Evolutionary conservation across 164 flowering plant species (phyloP).

Genomic region (Echeveria elegans): DNA sequence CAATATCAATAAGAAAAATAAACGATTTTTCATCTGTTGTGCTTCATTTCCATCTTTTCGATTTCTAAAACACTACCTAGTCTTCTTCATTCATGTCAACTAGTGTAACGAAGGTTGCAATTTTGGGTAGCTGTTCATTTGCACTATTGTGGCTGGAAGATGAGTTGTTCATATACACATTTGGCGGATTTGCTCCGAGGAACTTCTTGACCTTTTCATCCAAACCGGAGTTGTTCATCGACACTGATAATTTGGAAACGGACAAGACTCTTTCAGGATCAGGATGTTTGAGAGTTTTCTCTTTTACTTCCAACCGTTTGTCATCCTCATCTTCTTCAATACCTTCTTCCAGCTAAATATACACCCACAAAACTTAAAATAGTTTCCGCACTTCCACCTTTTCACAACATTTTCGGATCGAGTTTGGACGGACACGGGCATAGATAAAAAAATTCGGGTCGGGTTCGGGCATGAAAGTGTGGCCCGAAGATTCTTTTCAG

Average conservation of each 20-base stretch:
- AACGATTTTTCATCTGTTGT: no score
- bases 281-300: conserved; percentile 6
- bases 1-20: no score
- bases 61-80: conserved; percentile 45
- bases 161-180: conserved; percentile 17
- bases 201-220: conserved; percentile 39
- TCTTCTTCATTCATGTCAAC: conserved; percentile 55
- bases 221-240: conserved; percentile 34
- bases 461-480: no score
- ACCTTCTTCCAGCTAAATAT: conserved; percentile 47
- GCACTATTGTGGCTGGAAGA: conserved; percentile 62
- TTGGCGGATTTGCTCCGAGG: conserved; percentile 25
- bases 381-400: no score
- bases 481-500: no score
- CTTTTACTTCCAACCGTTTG: conserved; percentile 26
- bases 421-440: no score
- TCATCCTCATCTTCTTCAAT: conserved; percentile 49
- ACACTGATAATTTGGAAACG: conserved; percentile 56
- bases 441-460: no score
- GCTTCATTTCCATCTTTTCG: no score
- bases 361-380: no score
- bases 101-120: conserved; percentile 46
- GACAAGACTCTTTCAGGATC: conserved; percentile 15
- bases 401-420: no score
- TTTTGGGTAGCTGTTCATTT: conserved; percentile 55